Evolutionary conservation across 169 alveolate species (phyloP).

Genomic region (Eimeria falciformis): DNA sequence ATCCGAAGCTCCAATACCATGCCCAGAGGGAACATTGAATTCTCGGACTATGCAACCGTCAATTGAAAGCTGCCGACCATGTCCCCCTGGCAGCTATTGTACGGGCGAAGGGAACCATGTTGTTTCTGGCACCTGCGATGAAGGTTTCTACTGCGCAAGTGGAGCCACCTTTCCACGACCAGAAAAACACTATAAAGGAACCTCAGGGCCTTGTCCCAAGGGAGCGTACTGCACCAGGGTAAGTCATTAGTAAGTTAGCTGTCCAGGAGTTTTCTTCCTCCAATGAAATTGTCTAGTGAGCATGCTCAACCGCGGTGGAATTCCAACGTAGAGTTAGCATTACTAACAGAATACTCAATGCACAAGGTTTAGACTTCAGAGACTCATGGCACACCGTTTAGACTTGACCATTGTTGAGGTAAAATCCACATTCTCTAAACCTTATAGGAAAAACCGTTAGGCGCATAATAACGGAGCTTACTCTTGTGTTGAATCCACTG

Average conservation of each 20-base stretch:
- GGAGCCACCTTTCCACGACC: constrained; percentile 20
- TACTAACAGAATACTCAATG: no score
- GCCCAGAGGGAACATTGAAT: constrained; percentile 34
- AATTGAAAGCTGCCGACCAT: constrained; percentile 20
- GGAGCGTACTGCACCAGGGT: constrained; percentile 41
- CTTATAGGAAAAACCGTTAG: background rate
- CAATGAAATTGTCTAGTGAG: no score
- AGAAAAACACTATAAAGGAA: background rate
- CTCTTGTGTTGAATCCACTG: background rate
- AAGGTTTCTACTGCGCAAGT: constrained; percentile 23
- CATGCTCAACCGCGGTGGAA: no score
- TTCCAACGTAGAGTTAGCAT: no score
- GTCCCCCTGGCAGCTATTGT: constrained; percentile 34
- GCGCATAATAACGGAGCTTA: background rate
- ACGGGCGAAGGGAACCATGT: background rate
- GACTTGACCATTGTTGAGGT: no score
- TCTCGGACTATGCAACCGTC: constrained; percentile 12
- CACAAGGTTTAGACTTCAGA: no score
- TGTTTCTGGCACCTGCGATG: constrained; percentile 46
- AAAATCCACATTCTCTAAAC: background rate
- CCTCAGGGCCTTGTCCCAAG: constrained; percentile 14
- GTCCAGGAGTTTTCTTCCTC: no score
- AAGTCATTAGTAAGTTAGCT: no score
- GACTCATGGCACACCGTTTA: no score
- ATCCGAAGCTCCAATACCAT: background rate